Base-by-base conservation (phyloP, 2,329 filamentous ascomycete species). In the Phyllachora maydis region DNA sequence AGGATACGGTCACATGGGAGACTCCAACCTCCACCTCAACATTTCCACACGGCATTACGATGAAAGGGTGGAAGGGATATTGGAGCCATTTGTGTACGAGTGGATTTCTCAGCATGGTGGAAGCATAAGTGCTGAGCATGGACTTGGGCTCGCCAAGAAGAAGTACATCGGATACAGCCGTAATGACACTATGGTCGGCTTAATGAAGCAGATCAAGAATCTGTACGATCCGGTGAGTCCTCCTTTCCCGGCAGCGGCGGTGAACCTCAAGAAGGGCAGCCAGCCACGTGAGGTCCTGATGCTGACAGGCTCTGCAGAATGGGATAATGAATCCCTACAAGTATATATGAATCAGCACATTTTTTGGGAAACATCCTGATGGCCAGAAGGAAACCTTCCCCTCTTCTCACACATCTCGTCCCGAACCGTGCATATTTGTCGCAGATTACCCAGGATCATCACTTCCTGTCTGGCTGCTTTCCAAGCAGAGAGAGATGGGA, bases 311-410 rank as follows among this genome's bases (percentile, higher is more conserved):
- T 22, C 22, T 24, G 12, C 38, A 91, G 81, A 92, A 92, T 36
- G 83, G 82, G 22, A 95, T 95, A 49, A 90, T 95, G 81, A 95
- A 93, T 52, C 85, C 85, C 1, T 95, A 95, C 59, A 95, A 95
- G 53, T 95, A 93, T 47, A 75, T 95, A 34, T 73, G 50, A 40
- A 25, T 13, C 3, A n/a, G n/a, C n/a, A n/a, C n/a, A n/a, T n/a
- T n/a, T n/a, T n/a, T n/a, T n/a, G n/a, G n/a, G n/a, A n/a, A n/a
- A n/a, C n/a, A n/a, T n/a, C n/a, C n/a, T n/a, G n/a, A n/a, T n/a
- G n/a, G n/a, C n/a, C n/a, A n/a, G n/a, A n/a, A n/a, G n/a, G n/a
- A n/a, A n/a, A n/a, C n/a, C n/a, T n/a, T n/a, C n/a, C n/a, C n/a
- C n/a, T n/a, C n/a, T n/a, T n/a, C n/a, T n/a, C n/a, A n/a, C n/a